These are phyloP conservation scores for Penicillium paradoxum DNA, from an alignment of 495 filamentous ascomycete genomes.

Conservation along the genomic window DNA sequence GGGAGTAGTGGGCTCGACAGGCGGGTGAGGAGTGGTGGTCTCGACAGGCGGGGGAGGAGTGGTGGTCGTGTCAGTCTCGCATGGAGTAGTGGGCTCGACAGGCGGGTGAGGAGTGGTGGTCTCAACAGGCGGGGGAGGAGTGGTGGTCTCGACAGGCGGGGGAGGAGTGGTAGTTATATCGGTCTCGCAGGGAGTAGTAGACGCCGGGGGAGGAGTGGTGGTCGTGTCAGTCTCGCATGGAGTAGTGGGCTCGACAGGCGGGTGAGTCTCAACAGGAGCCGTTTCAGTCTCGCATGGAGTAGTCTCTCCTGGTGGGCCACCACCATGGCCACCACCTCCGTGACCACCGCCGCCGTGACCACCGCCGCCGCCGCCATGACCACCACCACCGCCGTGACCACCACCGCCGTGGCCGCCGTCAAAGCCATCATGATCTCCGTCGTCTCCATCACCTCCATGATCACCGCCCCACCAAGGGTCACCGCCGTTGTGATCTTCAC, in stretches of 20 bases:
- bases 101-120: slow-evolving; percentile 10
- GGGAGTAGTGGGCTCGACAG: not conserved
- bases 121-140: not conserved
- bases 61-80: slow-evolving; percentile 14
- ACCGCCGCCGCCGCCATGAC: not conserved
- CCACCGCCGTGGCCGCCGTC: not conserved
- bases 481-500: slow-evolving; percentile 1
- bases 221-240: slow-evolving; percentile 14
- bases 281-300: slow-evolving; percentile 11
- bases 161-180: not conserved
- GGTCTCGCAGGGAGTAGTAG: slow-evolving; percentile 10
- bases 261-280: slow-evolving; percentile 3
- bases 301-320: not conserved
- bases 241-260: slow-evolving; percentile 1
- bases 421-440: not conserved
- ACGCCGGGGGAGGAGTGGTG: slow-evolving; percentile 3
- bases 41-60: slow-evolving; percentile 4
- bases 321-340: not conserved
- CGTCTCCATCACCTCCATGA: not conserved
- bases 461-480: slow-evolving; percentile 1
- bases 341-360: too few relatives aligned
- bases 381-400: not conserved
- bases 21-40: slow-evolving; percentile 3
- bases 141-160: slow-evolving; percentile 4
- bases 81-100: slow-evolving; percentile 8